Conservation (phyloP, 1,284 basidiomycete genomes). For the Pseudozyma tsukubaensis region DNA sequence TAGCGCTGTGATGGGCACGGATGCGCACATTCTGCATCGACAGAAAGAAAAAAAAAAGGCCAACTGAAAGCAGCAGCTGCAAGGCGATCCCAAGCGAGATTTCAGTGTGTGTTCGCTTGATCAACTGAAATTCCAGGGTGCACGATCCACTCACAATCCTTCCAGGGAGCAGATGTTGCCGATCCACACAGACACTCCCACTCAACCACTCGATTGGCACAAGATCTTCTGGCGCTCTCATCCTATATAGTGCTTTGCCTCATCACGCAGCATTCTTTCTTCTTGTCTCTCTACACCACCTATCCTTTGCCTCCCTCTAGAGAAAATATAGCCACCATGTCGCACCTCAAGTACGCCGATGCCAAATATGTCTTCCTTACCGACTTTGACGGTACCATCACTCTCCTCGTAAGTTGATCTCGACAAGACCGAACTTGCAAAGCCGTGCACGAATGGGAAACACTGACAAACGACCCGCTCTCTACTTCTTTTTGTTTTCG, state of each 20-base stretch:
- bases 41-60: neutral
- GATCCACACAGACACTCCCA: neutral
- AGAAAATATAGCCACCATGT: slow-evolving; percentile 27
- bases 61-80: neutral
- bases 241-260: slow-evolving; percentile 8
- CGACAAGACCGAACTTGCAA: neutral
- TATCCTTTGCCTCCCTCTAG: neutral
- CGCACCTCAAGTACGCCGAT: slow-evolving; percentile 64
- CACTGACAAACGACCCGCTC: neutral
- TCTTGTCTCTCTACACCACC: slow-evolving; percentile 10
- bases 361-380: slow-evolving; percentile 67
- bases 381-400: slow-evolving; percentile 67
- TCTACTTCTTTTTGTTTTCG: neutral
- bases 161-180: no score
- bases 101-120: neutral
- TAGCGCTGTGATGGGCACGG: neutral
- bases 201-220: slow-evolving; percentile 1
- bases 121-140: slow-evolving; percentile 12
- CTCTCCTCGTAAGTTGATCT: slow-evolving; percentile 49
- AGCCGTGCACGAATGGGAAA: no score
- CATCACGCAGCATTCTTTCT: neutral
- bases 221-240: slow-evolving; percentile 5
- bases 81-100: slow-evolving; percentile 7
- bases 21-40: slow-evolving; percentile 21
- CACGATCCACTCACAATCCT: slow-evolving; percentile 18